Conservation (phyloP, 2,329 filamentous ascomycete species). For the Aspergillus ochraceus region DNA sequence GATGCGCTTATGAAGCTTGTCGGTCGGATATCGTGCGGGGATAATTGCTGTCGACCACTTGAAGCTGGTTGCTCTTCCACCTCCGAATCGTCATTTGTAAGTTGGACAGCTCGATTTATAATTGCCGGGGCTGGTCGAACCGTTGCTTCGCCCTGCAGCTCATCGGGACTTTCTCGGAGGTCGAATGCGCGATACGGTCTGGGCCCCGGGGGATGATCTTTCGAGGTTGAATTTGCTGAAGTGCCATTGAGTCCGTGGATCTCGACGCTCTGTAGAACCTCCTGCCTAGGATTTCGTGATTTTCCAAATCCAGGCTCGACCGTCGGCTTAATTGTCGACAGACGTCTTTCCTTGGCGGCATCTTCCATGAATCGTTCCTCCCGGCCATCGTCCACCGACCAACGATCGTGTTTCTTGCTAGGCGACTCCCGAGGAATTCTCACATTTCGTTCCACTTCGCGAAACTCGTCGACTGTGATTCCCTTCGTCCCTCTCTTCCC, state of each 20-base stretch:
- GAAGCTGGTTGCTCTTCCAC: constrained; percentile 3
- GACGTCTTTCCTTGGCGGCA: constrained; percentile 26
- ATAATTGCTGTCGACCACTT: constrained; percentile 17
- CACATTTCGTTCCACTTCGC: constrained; percentile 21
- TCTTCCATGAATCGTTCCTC: constrained; percentile 26
- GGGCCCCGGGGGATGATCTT: constrained; percentile 2
- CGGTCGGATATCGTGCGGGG: constrained; percentile 13
- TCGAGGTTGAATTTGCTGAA: neutral
- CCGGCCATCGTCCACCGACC: constrained; percentile 10
- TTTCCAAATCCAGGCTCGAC: neutral
- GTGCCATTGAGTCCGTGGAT: constrained; percentile 2
- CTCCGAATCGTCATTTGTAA: constrained; percentile 4
- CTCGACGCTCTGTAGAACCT: constrained; percentile 19
- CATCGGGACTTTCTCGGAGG: constrained; percentile 40
- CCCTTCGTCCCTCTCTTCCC: constrained; percentile 3
- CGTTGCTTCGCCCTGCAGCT: constrained; percentile 39
- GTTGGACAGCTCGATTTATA: constrained; percentile 9
- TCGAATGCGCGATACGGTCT: constrained; percentile 8
- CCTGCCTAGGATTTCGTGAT: constrained; percentile 1
- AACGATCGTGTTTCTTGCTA: constrained; percentile 5
- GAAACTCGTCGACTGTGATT: constrained; percentile 16
- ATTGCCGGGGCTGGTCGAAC: constrained; percentile 20
- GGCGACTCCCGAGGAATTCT: constrained; percentile 6
- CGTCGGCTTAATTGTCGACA: constrained; percentile 3
- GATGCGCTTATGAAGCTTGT: neutral